Base-by-base conservation (phyloP, 441 rosid genomes). In the Cnidoscolus chayamansa region DNA sequence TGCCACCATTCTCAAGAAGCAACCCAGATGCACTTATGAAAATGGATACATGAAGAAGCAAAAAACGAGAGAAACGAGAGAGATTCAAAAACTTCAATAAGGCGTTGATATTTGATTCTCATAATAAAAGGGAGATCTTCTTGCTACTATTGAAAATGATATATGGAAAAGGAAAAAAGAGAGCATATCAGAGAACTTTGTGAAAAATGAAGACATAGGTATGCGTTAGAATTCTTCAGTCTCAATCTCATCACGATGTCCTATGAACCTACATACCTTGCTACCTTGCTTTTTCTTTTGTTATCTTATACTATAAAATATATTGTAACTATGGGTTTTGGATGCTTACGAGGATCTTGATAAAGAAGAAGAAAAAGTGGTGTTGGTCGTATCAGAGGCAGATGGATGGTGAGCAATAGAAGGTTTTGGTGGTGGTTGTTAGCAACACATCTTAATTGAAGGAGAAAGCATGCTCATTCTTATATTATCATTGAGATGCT, bases 161-260 rank as follows among this genome's bases (percentile, higher is more conserved):
- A 25, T 25, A 25, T 25, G 25, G 25, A 25, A 25, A 25, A 25
- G 25, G 25, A 25, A 25, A 25, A 25, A 25, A 25, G 25, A 25
- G 25, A 25, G 25, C 25, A 25, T 25, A 25, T 25, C 25, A 25
- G 25, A 25, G 25, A 25, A 25, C 25, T 25, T 25, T 25, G 77
- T 9, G 20, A 73, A 25, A 72, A 76, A 71, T 56, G 78, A 59
- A 72, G 86, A 78, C 86, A 81, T 72, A 20, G 8, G n/a, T 12
- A 45, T 61, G 78, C 80, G 72, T 75, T 30, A 84, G 81, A 85
- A 79, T 85, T 83, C 88, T 72, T 69, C 50, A 0, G 10, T 6
- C 7, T 30, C 45, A 15, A 11, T 17, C 25, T 54, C 25, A 53
- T 56, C 86, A 78, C 89, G 79, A 30, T 66, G 67, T 78, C 40